Evolutionary conservation across 2,329 filamentous ascomycete species (phyloP).

Genomic region (Epichloe coenophiala): DNA sequence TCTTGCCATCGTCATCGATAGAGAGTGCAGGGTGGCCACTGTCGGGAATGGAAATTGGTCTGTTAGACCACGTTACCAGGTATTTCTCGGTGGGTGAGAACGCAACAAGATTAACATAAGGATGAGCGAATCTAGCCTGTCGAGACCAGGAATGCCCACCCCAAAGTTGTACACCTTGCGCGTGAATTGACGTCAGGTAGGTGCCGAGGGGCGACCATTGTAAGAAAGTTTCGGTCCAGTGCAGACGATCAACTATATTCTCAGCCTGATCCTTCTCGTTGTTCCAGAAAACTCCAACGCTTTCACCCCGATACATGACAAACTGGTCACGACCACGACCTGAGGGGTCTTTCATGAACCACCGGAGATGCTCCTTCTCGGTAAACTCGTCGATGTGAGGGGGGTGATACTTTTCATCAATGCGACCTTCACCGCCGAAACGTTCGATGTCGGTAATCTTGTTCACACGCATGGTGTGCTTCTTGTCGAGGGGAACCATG

Average conservation of each 20-base stretch:
- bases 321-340: constrained; percentile 86
- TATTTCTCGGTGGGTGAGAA: constrained; percentile 92
- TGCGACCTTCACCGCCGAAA: constrained; percentile 82
- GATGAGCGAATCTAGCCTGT: constrained; percentile 87
- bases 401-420: constrained; percentile 85
- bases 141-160: constrained; percentile 80
- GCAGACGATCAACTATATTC: constrained; percentile 75
- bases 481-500: constrained; percentile 83
- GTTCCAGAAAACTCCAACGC: constrained; percentile 95
- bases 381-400: constrained; percentile 74
- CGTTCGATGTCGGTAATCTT: constrained; percentile 97
- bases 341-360: constrained; percentile 73
- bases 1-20: constrained; percentile 93
- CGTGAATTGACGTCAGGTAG: constrained; percentile 86
- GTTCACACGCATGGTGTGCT: constrained; percentile 89
- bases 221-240: constrained; percentile 97
- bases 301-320: constrained; percentile 82
- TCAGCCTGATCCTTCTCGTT: constrained; percentile 88
- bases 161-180: constrained; percentile 95
- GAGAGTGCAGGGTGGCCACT: constrained; percentile 71
- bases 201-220: constrained; percentile 96
- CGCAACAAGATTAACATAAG: constrained; percentile 87
- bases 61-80: constrained; percentile 90
- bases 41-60: constrained; percentile 84
- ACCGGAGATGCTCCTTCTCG: constrained; percentile 88